Evolutionary conservation across 495 filamentous ascomycete genomes (phyloP).

Genomic region (Penicillium nucicola): DNA sequence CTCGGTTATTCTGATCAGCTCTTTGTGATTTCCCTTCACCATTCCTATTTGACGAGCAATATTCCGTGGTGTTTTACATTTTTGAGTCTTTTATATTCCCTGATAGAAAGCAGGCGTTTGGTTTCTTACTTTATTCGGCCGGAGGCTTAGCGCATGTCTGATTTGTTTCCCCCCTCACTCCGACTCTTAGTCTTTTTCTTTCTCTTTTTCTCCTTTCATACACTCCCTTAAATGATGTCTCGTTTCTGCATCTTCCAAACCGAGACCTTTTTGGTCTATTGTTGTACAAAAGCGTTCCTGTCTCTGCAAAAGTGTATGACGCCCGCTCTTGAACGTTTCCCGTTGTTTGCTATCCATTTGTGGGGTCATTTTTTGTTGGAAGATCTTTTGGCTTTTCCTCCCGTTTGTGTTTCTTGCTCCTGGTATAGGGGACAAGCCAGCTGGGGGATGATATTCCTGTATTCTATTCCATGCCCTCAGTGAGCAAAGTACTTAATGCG

Average conservation of each 20-base stretch:
- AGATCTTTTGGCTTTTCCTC: conserved; percentile 18
- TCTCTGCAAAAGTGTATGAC: conserved; percentile 12
- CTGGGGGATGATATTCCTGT: conserved; percentile 29
- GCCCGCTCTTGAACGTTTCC: conserved; percentile 15
- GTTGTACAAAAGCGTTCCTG: conserved; percentile 42
- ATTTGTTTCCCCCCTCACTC: conserved; percentile 9
- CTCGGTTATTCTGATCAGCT: conserved; percentile 23
- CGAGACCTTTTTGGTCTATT: conserved; percentile 10
- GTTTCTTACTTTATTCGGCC: conserved; percentile 29
- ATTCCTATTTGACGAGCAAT: conserved; percentile 31
- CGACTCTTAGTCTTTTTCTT: neutral
- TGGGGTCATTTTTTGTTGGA: conserved; percentile 13
- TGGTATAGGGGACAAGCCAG: conserved; percentile 13
- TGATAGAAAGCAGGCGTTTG: conserved; percentile 49
- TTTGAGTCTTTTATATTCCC: conserved; percentile 39
- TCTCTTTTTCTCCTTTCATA: conserved; percentile 9
- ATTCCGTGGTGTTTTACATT: conserved; percentile 25
- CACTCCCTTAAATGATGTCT: conserved; percentile 4
- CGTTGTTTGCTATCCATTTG: conserved; percentile 12
- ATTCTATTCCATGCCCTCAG: conserved; percentile 25
- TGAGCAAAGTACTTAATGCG: conserved; percentile 25
- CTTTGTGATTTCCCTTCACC: conserved; percentile 22
- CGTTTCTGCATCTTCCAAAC: conserved; percentile 20
- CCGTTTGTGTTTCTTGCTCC: conserved; percentile 9
- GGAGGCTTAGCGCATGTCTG: conserved; percentile 34